These are phyloP conservation scores for Citrus sp. DNA, from an alignment of 345 rosid species.

Conservation along the genomic window DNA sequence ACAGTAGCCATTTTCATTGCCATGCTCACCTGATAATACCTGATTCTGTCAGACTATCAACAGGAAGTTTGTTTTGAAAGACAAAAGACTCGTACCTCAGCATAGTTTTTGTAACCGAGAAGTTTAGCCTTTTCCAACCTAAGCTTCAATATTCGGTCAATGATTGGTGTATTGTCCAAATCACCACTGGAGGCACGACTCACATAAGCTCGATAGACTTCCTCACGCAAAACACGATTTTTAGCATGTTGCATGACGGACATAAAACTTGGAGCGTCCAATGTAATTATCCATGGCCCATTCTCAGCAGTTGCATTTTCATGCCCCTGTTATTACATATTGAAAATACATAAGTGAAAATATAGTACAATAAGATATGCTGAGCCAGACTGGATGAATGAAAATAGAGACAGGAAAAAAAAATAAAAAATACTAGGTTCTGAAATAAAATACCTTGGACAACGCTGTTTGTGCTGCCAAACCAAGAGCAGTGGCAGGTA, in stretches of 20 bases:
- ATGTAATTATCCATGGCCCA: conserved; percentile 86
- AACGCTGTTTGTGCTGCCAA: conserved; percentile 88
- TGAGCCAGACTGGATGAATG: not conserved
- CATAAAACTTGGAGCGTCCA: conserved; percentile 77
- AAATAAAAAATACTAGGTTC: not conserved
- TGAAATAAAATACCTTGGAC: conserved; percentile 55
- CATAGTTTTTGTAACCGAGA: conserved; percentile 72
- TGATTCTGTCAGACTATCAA: conserved; percentile 16
- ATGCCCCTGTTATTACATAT: conserved; percentile 52
- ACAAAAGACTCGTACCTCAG: conserved; percentile 55
- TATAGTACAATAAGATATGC: not conserved
- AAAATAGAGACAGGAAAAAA: not conserved
- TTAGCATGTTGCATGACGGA: conserved; percentile 86
- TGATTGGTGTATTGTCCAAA: conserved; percentile 66
- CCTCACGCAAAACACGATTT: conserved; percentile 80
- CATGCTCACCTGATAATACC: conserved; percentile 72
- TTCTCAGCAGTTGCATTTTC: conserved; percentile 74
- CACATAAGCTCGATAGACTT: conserved; percentile 66
- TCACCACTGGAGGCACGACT: conserved; percentile 79
- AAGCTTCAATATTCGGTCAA: conserved; percentile 75
- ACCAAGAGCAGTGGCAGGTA: conserved; percentile 88
- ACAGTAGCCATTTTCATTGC: conserved; percentile 94
- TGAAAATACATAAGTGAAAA: conserved; percentile 6
- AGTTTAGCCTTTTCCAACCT: conserved; percentile 79
- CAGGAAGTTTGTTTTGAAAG: not conserved